A percentile compares a stretch with the other conserved stretches of the same genome.
Conservation (phyloP, 169 alveolate genomes). For the Ichthyophthirius multifiliis region DNA sequence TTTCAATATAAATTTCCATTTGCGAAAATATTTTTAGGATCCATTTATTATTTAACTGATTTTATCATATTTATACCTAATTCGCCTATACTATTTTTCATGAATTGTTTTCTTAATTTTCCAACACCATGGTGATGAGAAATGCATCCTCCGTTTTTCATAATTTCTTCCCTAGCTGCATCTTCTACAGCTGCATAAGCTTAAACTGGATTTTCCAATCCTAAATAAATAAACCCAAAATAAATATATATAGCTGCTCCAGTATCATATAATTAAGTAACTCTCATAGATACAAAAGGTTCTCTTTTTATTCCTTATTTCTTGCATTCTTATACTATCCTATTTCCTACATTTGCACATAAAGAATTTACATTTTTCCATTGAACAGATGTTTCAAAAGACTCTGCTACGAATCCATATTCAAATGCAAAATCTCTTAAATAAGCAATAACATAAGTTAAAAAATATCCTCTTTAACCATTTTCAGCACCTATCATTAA, state of each 20-base stretch:
- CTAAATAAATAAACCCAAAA: conserved; percentile 69
- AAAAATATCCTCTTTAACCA: conserved; percentile 75
- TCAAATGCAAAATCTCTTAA: conserved; percentile 69
- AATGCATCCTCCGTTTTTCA: conserved; percentile 78
- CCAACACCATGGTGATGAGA: conserved; percentile 89
- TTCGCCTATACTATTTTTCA: conserved; percentile 56
- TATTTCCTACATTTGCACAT: conserved; percentile 52
- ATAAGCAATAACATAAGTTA: conserved; percentile 79
- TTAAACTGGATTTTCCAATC: conserved; percentile 62
- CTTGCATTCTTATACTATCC: conserved; percentile 57
- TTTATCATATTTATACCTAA: conserved; percentile 49
- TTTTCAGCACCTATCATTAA: conserved; percentile 58
- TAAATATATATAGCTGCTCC: conserved; percentile 85
- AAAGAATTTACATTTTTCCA: conserved; percentile 68
- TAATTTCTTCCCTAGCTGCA: conserved; percentile 76
- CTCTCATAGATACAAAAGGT: conserved; percentile 74
- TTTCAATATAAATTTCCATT: conserved; percentile 36
- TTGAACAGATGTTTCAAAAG: conserved; percentile 79
- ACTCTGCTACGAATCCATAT: conserved; percentile 63
- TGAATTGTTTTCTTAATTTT: conserved; percentile 71
- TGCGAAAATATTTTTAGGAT: conserved; percentile 68
- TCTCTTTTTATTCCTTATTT: conserved; percentile 57
- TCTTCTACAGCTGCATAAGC: conserved; percentile 74
- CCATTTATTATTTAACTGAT: conserved; percentile 50
- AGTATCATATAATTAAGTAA: conserved; percentile 82